These are phyloP conservation scores for Euphorbia pulcherrima DNA, from an alignment of 345 rosid genomes.

Conservation along the genomic window DNA sequence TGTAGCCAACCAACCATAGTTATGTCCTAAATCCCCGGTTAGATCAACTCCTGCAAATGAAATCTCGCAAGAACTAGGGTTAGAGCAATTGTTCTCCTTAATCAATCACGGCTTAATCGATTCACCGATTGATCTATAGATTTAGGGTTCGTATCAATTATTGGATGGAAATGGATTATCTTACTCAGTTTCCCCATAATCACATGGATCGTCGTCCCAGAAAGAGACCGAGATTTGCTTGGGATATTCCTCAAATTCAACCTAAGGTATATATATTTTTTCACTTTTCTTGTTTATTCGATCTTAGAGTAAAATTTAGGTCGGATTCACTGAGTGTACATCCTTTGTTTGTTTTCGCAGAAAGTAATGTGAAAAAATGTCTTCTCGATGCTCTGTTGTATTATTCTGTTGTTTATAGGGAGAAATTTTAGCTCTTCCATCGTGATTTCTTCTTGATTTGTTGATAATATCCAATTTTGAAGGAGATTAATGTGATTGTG, in stretches of 20 bases:
- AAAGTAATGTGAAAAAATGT: neutral
- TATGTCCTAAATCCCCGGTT: constrained; percentile 9
- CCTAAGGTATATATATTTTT: constrained; percentile 60
- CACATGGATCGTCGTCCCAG: constrained; percentile 63
- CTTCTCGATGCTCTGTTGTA: neutral
- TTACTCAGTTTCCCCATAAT: constrained; percentile 40
- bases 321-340: neutral
- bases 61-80: constrained; percentile 11
- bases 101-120: constrained; percentile 10
- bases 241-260: constrained; percentile 43
- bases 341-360: neutral
- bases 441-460: neutral
- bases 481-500: neutral
- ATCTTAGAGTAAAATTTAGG: neutral
- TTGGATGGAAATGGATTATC: constrained; percentile 51
- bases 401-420: neutral
- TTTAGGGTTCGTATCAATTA: constrained; percentile 9
- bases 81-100: constrained; percentile 12
- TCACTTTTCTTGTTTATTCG: neutral
- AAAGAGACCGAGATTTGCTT: constrained; percentile 55
- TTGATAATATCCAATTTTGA: neutral
- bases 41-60: constrained; percentile 12
- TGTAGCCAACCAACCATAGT: constrained; percentile 13
- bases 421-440: neutral
- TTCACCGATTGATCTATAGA: too few species aligned